Evolutionary conservation across 306 rosid species (phyloP).

Genomic region (Dalbergia oliveri): DNA sequence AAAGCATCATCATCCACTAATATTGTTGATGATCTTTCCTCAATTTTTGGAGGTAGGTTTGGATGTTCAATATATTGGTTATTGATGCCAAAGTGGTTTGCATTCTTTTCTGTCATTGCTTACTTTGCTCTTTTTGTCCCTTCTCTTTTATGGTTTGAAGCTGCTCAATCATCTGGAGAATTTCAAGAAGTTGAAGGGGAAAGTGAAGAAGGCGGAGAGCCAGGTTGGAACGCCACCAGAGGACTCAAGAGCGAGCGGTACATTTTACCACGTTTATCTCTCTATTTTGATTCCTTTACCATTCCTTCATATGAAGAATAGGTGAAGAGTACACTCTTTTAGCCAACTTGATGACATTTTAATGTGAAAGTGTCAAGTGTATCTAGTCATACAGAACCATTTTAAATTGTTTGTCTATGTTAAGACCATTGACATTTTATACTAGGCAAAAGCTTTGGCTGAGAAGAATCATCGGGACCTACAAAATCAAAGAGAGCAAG

Average conservation of each 20-base stretch:
- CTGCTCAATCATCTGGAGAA: constrained; percentile 78
- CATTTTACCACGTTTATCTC: constrained; percentile 46
- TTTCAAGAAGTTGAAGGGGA: constrained; percentile 96
- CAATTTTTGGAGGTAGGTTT: constrained; percentile 87
- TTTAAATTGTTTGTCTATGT: constrained; percentile 40
- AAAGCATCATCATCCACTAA: constrained; percentile 81
- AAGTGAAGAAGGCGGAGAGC: constrained; percentile 95
- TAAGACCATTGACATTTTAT: constrained; percentile 42
- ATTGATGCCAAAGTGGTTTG: constrained; percentile 30
- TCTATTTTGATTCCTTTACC: constrained; percentile 34
- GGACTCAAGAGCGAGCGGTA: constrained; percentile 91
- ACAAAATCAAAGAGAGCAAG: constrained; percentile 95
- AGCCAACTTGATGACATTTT: constrained; percentile 12
- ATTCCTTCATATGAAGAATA: constrained; percentile 22
- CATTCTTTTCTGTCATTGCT: constrained; percentile 32
- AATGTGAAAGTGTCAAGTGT: constrained; percentile 7
- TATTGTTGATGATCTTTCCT: constrained; percentile 92
- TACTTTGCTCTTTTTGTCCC: constrained; percentile 30
- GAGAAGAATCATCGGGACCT: constrained; percentile 98
- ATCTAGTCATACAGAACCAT: not conserved
- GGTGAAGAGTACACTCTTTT: constrained; percentile 7
- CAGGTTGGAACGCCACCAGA: constrained; percentile 91
- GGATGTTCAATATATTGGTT: constrained; percentile 28
- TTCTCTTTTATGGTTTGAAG: constrained; percentile 56
- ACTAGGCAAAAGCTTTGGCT: constrained; percentile 88